phyloP scores from a whole-genome alignment of 441 rosid species.

The Biscutella laevigata region DNA sequence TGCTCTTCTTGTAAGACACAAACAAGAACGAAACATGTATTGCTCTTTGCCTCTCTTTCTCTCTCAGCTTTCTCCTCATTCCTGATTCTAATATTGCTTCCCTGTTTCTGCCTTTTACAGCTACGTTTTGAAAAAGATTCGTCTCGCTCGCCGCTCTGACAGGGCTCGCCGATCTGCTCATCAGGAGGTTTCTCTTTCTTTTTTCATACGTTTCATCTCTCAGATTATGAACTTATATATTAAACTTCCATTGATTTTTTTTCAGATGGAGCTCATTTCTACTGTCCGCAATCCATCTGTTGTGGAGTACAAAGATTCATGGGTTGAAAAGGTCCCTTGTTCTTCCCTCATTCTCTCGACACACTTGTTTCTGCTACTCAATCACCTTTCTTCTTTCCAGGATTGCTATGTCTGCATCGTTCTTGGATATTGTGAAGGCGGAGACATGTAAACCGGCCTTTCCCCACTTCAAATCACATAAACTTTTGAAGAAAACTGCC shows the following conservation, averaged over 20 bases:
- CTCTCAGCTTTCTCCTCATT: neutral
- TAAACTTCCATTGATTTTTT: constrained; percentile 12
- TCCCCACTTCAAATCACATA: neutral
- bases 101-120: constrained; percentile 24
- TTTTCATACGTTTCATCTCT: neutral
- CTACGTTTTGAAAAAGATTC: constrained; percentile 80
- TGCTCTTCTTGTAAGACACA: constrained; percentile 94
- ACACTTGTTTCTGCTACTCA: neutral
- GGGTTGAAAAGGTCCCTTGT: constrained; percentile 69
- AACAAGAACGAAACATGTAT: constrained; percentile 84
- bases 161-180: constrained; percentile 82
- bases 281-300: constrained; percentile 58
- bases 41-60: neutral
- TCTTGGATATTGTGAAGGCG: constrained; percentile 80
- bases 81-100: neutral
- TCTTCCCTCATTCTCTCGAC: constrained; percentile 11
- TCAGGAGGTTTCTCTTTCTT: constrained; percentile 53
- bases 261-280: constrained; percentile 82
- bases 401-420: constrained; percentile 88
- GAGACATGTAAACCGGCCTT: constrained; percentile 53
- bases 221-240: too few species aligned
- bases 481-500: neutral
- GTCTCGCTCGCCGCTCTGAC: constrained; percentile 90
- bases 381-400: constrained; percentile 30
- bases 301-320: constrained; percentile 79